Conservation (phyloP, 163 green algal species). For the Scenedesmus sp. region DNA sequence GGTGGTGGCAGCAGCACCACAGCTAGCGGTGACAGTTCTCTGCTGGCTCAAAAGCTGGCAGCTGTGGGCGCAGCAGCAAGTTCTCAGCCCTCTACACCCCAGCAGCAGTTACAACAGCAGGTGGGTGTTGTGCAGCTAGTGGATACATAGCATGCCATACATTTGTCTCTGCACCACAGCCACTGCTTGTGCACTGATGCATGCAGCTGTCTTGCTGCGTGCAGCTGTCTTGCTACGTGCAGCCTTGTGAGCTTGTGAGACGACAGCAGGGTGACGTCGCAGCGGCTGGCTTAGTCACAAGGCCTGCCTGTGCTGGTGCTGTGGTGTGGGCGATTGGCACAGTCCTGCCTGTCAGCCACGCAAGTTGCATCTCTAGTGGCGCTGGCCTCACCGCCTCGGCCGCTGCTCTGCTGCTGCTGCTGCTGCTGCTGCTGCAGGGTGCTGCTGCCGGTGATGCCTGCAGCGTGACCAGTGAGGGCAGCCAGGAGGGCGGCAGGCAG, state of each 20-base stretch:
- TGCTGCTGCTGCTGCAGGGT: not conserved
- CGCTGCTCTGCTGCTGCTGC: not conserved
- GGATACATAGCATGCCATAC: not conserved
- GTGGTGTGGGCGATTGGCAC: not conserved
- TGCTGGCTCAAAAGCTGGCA: not conserved
- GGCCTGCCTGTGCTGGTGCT: not conserved
- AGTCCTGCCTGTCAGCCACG: no score
- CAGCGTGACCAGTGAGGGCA: constrained; percentile 32
- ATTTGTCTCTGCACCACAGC: not conserved
- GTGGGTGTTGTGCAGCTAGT: not conserved
- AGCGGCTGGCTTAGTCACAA: no score
- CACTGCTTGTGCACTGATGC: not conserved
- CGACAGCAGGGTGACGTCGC: no score
- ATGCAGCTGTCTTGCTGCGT: not conserved
- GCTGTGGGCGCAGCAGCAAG: not conserved
- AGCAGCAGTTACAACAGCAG: constrained; percentile 11
- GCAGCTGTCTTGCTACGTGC: not conserved
- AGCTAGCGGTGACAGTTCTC: not conserved
- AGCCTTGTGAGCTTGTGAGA: no score
- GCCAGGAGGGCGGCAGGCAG: constrained; percentile 25
- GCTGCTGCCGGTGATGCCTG: not conserved
- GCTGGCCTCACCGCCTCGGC: not conserved
- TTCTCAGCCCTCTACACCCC: not conserved
- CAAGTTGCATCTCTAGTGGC: not conserved
- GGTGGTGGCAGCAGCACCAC: constrained; percentile 11